These are phyloP conservation scores for Tuber indicum DNA, from an alignment of 495 filamentous ascomycete species.

Conservation along the genomic window DNA sequence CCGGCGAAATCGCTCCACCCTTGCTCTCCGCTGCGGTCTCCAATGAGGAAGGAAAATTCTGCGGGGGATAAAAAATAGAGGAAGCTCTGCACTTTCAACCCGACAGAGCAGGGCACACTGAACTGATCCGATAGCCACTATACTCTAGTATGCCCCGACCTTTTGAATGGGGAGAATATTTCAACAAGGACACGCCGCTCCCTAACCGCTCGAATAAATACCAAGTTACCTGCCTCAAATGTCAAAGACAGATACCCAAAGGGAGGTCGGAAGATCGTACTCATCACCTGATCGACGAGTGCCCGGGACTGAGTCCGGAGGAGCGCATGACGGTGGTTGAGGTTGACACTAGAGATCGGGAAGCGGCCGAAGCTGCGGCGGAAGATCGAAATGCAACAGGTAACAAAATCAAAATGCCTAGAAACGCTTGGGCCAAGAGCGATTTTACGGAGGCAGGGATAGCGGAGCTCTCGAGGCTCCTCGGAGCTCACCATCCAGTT, in stretches of 20 bases:
- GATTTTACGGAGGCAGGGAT: constrained; percentile 18
- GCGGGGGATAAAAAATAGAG: neutral
- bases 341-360: constrained; percentile 24
- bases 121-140: neutral
- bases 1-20: neutral
- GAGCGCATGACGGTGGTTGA: constrained; percentile 28
- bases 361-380: constrained; percentile 17
- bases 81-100: neutral
- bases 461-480: constrained; percentile 21
- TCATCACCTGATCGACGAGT: constrained; percentile 29
- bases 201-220: constrained; percentile 37
- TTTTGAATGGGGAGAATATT: constrained; percentile 36
- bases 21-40: neutral
- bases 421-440: constrained; percentile 12
- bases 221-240: constrained; percentile 31
- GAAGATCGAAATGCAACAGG: neutral
- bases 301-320: constrained; percentile 26
- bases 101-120: neutral
- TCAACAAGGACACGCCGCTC: constrained; percentile 34
- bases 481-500: constrained; percentile 24
- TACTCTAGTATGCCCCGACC: constrained; percentile 22
- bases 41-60: neutral
- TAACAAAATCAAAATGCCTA: constrained; percentile 10
- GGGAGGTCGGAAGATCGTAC: constrained; percentile 33
- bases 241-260: constrained; percentile 33